Evolutionary conservation across 331 rosid species (phyloP).

Genomic region (Arachis monticola): DNA sequence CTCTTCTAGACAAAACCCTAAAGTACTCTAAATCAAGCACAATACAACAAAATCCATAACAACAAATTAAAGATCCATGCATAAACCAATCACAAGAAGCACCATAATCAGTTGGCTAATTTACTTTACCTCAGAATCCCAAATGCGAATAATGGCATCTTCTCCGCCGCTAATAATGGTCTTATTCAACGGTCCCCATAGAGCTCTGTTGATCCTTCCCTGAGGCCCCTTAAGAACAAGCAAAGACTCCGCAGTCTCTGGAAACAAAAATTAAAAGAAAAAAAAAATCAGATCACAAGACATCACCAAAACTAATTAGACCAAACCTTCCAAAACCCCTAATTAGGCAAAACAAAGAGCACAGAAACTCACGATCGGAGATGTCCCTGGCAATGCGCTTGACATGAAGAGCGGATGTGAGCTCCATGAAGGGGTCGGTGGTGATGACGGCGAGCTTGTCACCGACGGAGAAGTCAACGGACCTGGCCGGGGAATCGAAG

Average conservation of each 20-base stretch:
- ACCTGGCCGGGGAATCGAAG: constrained; percentile 82
- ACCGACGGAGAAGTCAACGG: constrained; percentile 83
- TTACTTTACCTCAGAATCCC: constrained; percentile 92
- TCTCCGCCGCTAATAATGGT: constrained; percentile 92
- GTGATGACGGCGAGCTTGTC: constrained; percentile 79
- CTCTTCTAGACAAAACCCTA: neutral
- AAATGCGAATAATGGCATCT: constrained; percentile 79
- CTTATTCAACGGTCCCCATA: constrained; percentile 88
- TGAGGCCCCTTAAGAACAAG: constrained; percentile 80
- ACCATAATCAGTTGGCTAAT: neutral
- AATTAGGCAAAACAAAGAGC: neutral
- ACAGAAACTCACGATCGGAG: constrained; percentile 58
- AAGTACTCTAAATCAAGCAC: neutral
- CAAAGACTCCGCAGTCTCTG: constrained; percentile 80
- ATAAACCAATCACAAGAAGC: neutral
- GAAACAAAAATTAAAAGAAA: neutral
- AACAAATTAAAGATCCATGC: neutral
- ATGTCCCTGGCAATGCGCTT: constrained; percentile 74
- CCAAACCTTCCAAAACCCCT: neutral
- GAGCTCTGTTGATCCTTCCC: constrained; percentile 93
- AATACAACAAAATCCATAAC: neutral
- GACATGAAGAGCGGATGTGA: constrained; percentile 83
- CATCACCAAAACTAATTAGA: too few relatives aligned
- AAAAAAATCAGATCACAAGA: neutral
- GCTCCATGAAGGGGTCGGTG: constrained; percentile 89